Evolutionary conservation across 345 rosid genomes (phyloP), one percentile per base, ranked within the genome.

Genomic region (Eucalyptus polybractea): DNA sequence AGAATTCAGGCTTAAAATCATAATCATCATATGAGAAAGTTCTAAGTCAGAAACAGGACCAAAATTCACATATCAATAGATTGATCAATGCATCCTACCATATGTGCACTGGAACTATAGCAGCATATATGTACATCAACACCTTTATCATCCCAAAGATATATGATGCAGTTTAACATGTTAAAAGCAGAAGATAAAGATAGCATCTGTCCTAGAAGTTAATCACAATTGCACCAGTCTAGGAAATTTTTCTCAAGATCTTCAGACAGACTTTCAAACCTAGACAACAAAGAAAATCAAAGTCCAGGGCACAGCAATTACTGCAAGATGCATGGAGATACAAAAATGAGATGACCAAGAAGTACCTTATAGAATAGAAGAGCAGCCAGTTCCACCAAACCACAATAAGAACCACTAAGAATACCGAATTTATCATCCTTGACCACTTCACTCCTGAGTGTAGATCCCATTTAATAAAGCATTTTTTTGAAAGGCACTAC

Each of bases 321-420:
- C 86, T 87, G 87, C 67, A 80, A 86, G n/a, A 53, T 86, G 81
- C 13, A 44, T 80, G 67, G 80, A n/a, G 44, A 90, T 87, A 90
- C 53, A 33, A 86, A 47, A 86, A 29, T 25, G 27, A 88, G 50
- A 42, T 19, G 49, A 10, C 49, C 65, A 83, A 51, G 42, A 88
- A 72, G 86, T 93, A 96, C 99, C 97, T 92, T 93, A 92, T 95
- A 96, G 87, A 97, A 91, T 62, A 95, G 94, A 47, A 93, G 94
- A 85, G 99, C 96, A 45, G 97, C 98, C 80, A 97, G 95, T 92
- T 97, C 96, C 92, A 95, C 96, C 93, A 97, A 89, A 90, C 94
- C 92, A 93, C 91, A 90, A 86, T 94, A 95, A 58, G 94, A 95
- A 86, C 94, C 93, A 92, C 94, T 94, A 90, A 97, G 92, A 87